phyloP scores from a whole-genome alignment of 2,329 filamentous ascomycete genomes.

The Podosphaera aphanis region DNA sequence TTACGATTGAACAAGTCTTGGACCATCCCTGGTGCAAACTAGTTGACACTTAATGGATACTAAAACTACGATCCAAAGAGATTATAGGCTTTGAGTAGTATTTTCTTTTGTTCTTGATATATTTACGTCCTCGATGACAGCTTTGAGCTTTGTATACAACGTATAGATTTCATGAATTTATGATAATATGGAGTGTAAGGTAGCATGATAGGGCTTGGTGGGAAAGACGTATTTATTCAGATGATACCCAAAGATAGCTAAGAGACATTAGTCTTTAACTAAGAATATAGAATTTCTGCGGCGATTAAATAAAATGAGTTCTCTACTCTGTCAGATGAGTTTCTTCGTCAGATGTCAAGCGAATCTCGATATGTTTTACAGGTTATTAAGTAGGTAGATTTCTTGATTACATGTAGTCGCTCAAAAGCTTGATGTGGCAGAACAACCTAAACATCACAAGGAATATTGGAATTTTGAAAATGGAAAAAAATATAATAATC shows the following conservation, averaged over 20 bases:
- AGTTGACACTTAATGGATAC: background rate
- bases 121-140: background rate
- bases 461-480: no score
- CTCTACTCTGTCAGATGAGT: no score
- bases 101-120: background rate
- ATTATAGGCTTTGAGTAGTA: background rate
- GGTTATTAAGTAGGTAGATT: no score
- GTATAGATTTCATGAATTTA: constrained; percentile 3
- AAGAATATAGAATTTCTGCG: no score
- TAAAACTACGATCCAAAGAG: background rate
- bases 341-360: no score
- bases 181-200: background rate
- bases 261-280: no score
- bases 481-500: no score
- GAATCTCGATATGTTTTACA: no score
- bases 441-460: no score
- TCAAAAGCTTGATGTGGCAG: no score
- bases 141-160: background rate
- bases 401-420: no score
- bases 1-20: constrained; percentile 71
- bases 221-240: background rate
- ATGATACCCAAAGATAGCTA: constrained; percentile 1
- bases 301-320: no score
- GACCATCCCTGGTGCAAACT: constrained; percentile 52
- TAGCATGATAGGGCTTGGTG: background rate